Base-by-base conservation (phyloP, 2,329 filamentous ascomycete species). In the Verticillium tricorpus region DNA sequence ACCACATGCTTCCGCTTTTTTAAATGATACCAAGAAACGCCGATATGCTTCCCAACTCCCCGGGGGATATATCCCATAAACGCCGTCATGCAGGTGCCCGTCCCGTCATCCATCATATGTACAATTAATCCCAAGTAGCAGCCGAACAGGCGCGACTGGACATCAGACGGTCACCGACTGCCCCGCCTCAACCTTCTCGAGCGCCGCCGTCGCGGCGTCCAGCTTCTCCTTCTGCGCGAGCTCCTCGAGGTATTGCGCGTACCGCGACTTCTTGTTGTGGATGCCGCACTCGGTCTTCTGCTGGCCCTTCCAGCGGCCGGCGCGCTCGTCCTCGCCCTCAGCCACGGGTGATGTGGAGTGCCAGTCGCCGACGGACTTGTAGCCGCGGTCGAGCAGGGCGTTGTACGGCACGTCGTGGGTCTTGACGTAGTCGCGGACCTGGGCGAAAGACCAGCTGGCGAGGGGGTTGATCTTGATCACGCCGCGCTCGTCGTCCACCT, bases 311-410 rank as follows among this genome's bases (percentile, higher is more conserved):
- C 95, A 99, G 68, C 95, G 89, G 62, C 95, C 95, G 9, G 95
- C 90, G 59, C 95, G 89, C 85, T 99, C 95, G 71, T 98, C 95
- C 78, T 99, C 95, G 67, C 91, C 91, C 63, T 94, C 92, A 66
- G 84, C 87, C 64, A 98, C 93, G 14, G 95, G 93, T 69, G 87
- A 89, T 4, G 95, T 99, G 58, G 93, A 97, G 83, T 99, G 95
- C 92, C 93, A 98, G 82, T 99, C 95, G 65, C 95, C 95, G 65
- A 99, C 85, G 67, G 92, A 97, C 85, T 98, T 97, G 85, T 99
- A 99, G n/a, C 95, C 95, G 63, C 82, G 84, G 78, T 97, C 92
- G 56, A 99, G 85, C 34, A 99, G 85, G 65, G 85, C 88, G 75
- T 99, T 99, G 83, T 97, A 98, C 0, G 95, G 95, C 4, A 99